Evolutionary conservation across 768 basidiomycete genomes (phyloP), one percentile per base, ranked within the genome.

Genomic region (Russula sp.): DNA sequence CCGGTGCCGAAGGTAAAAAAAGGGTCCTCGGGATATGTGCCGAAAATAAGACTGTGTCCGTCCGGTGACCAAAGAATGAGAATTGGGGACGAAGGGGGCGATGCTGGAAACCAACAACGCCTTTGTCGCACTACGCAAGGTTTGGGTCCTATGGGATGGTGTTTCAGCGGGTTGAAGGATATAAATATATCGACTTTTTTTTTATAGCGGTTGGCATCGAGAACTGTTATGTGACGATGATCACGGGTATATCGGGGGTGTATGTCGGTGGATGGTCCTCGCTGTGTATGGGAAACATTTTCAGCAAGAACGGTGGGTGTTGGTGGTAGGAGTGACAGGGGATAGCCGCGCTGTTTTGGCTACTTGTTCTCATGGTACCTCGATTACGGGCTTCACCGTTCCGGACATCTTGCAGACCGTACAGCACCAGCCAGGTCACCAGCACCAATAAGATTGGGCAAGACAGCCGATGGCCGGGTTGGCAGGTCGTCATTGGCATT

Each of bases 401-500:
- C 42, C 59, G 57, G 51, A 40, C 36, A 14, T 20, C 32, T 51
- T 40, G 26, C 57, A 68, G 55, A 42, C 59, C 42, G 40, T 62
- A 57, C 57, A 28, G 40, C 59, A 44, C 49, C 18, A 54, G 54
- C 42, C 59, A 61, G 18, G 28, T n/a, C n/a, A n/a, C 51, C 11
- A 56, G 61, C 14, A 59, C 58, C 49, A 7, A 42, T 28, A 63
- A 30, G 22, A 55, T 18, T 24, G 36, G 57, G 26, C 30, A 65
- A 16, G 76, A 75, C 51, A 34, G 63, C 9, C 63, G 88, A 56
- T 91, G 90, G 90, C 88, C 87, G 18, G 93, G 87, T 24, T 98
- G 92, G 92, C 82, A 88, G 67, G 87, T 97, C 22, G 79, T 96
- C 46, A 85, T 98, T 36, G 97, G 97, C 18, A 87, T 99, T 53